Conservation (phyloP, 192 early-diverging fungal species). For the Oehlia diaphana region DNA sequence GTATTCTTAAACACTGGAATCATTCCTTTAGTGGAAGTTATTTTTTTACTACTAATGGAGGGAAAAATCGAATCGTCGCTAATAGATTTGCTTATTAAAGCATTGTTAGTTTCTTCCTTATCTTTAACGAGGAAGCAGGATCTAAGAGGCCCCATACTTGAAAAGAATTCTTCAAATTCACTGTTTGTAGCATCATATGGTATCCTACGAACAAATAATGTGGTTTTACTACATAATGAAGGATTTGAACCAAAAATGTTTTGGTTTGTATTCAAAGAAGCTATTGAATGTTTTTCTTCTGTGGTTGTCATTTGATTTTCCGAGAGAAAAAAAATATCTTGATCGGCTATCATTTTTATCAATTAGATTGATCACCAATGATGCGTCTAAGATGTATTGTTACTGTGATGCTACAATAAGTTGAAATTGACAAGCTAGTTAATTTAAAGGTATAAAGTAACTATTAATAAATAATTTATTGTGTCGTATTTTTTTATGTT, state of each 20-base stretch:
- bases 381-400: no score
- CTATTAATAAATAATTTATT: no score
- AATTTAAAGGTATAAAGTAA: no score
- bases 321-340: background rate
- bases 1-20: background rate
- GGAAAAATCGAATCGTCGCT: constrained; percentile 16
- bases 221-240: constrained; percentile 36
- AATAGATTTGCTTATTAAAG: constrained; percentile 21
- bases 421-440: no score
- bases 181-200: constrained; percentile 79
- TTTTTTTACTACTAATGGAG: background rate
- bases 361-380: no score
- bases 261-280: background rate
- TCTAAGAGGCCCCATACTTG: constrained; percentile 82
- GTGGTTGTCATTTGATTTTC: background rate
- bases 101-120: constrained; percentile 31
- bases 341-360: no score
- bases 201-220: constrained; percentile 86
- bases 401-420: no score
- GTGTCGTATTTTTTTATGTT: no score
- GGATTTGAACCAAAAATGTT: background rate
- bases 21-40: constrained; percentile 20
- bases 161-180: constrained; percentile 88
- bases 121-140: constrained; percentile 87
- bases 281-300: no score